These are phyloP conservation scores for Debaryomyces maramus DNA, from an alignment of 805 yeast species.

Conservation along the genomic window DNA sequence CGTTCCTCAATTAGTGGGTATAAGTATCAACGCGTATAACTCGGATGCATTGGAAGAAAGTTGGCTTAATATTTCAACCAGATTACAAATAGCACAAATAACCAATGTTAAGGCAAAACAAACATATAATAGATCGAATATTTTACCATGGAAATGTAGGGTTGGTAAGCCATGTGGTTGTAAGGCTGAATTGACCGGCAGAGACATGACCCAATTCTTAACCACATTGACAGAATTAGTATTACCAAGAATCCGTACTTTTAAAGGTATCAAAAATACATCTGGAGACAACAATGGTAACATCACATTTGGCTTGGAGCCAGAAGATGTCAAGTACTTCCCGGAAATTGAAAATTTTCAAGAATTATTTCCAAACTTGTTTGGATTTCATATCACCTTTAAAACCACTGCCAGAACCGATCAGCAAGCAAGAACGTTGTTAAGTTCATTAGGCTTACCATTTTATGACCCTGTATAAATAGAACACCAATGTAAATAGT, in stretches of 20 bases:
- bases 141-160: conserved; percentile 83
- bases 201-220: conserved; percentile 81
- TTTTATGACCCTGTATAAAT: conserved; percentile 40
- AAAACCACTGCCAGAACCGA: conserved; percentile 90
- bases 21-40: conserved; percentile 75
- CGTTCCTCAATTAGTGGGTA: conserved; percentile 68
- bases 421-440: conserved; percentile 79
- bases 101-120: conserved; percentile 85
- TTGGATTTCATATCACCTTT: conserved; percentile 81
- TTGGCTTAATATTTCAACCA: conserved; percentile 73
- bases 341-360: conserved; percentile 92
- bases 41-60: conserved; percentile 68
- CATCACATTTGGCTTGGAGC: conserved; percentile 77
- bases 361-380: conserved; percentile 84
- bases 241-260: conserved; percentile 88
- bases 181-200: conserved; percentile 71
- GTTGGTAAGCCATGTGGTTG: conserved; percentile 92
- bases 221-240: conserved; percentile 88
- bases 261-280: conserved; percentile 69
- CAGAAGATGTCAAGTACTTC: conserved; percentile 75
- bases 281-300: conserved; percentile 87
- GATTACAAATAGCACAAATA: conserved; percentile 83
- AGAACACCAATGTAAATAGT: conserved; percentile 7
- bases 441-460: conserved; percentile 82
- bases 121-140: conserved; percentile 73